phyloP scores from a whole-genome alignment of 495 filamentous ascomycete genomes.

The Bombardia bombarda region DNA sequence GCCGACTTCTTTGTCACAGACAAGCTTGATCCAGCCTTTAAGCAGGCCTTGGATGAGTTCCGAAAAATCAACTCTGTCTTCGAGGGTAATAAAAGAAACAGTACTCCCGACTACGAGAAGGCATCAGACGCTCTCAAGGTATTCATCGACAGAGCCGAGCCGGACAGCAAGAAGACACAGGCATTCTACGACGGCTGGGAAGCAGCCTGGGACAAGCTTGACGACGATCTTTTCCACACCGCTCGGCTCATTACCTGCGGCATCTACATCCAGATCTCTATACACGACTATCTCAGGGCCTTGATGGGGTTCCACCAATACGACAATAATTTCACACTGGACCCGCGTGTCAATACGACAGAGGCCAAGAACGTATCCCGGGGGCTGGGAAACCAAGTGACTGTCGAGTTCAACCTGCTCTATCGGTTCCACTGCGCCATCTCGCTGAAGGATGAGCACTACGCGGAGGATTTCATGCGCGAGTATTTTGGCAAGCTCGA shows the following conservation, averaged over 20 bases:
- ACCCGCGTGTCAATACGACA: slow-evolving; percentile 54
- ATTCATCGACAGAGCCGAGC: too few species aligned
- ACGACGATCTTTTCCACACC: slow-evolving; percentile 77
- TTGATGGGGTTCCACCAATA: slow-evolving; percentile 70
- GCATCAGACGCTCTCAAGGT: too few species aligned
- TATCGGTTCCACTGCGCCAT: slow-evolving; percentile 70
- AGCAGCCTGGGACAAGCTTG: slow-evolving; percentile 44
- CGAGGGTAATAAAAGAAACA: too few species aligned
- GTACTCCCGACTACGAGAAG: too few species aligned
- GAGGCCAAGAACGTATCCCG: slow-evolving; percentile 49
- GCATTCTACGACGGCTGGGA: neutral
- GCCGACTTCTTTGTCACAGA: too few species aligned
- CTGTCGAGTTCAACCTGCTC: slow-evolving; percentile 63
- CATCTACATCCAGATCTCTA: slow-evolving; percentile 69
- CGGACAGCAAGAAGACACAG: too few species aligned
- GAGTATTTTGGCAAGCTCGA: too few species aligned
- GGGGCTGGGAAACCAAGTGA: slow-evolving; percentile 68
- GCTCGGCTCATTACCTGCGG: slow-evolving; percentile 69
- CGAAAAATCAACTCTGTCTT: too few species aligned
- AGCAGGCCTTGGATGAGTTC: too few species aligned
- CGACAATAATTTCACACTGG: slow-evolving; percentile 73
- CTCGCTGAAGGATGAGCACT: slow-evolving; percentile 52
- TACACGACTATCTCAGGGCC: slow-evolving; percentile 73
- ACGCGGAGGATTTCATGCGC: slow-evolving; percentile 52
- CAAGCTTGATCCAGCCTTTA: too few species aligned